phyloP scores from a whole-genome alignment of 805 yeast genomes.

The Limtongia smithiae region DNA sequence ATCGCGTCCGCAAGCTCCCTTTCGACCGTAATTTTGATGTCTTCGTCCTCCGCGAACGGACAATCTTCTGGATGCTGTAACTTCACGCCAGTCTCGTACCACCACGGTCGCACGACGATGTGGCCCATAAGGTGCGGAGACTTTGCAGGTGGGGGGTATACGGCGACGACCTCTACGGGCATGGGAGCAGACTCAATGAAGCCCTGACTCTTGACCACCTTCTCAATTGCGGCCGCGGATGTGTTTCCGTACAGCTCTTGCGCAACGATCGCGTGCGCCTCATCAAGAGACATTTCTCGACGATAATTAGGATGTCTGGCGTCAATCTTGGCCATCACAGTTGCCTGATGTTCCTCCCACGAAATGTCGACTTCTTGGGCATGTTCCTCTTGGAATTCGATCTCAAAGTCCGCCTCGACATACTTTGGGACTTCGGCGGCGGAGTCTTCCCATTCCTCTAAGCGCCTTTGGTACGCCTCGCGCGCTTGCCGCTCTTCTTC shows the following conservation, averaged over 20 bases:
- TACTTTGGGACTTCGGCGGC: too few relatives aligned
- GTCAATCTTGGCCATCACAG: too few relatives aligned
- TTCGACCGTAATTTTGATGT: neutral
- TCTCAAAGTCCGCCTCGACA: too few relatives aligned
- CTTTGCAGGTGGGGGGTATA: neutral
- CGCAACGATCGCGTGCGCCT: neutral
- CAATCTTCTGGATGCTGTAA: neutral
- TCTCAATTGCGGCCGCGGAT: neutral
- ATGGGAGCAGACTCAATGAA: neutral
- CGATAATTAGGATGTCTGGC: too few relatives aligned
- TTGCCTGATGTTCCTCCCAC: too few relatives aligned
- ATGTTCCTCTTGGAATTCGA: too few relatives aligned
- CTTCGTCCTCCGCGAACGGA: neutral
- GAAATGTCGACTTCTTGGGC: too few relatives aligned
- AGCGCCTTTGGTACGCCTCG: too few relatives aligned
- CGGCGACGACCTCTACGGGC: slow-evolving; percentile 3
- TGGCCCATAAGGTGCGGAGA: neutral
- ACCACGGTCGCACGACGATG: slow-evolving; percentile 2
- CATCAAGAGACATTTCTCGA: too few relatives aligned
- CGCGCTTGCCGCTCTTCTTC: too few relatives aligned
- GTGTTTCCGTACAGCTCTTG: neutral
- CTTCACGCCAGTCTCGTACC: neutral
- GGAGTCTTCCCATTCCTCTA: too few relatives aligned
- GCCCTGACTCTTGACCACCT: neutral
- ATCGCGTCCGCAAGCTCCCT: neutral